Conservation (phyloP, 1,284 basidiomycete species). For the Leccinum glutinopallens region DNA sequence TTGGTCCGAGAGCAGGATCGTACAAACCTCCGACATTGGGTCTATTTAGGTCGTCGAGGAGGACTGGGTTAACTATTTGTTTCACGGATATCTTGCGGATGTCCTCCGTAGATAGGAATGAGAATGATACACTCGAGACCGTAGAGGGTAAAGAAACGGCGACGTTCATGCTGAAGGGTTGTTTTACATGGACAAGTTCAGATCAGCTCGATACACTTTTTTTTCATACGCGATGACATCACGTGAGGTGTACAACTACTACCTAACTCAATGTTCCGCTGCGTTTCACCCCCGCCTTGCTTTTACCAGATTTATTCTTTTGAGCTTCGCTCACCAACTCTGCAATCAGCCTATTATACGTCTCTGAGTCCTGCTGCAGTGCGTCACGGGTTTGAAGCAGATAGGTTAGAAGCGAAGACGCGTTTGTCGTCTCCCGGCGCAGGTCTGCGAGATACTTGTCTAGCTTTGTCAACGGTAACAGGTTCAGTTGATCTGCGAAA, state of each 20-base stretch:
- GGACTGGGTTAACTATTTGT: slow-evolving; percentile 91
- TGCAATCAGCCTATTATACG: slow-evolving; percentile 79
- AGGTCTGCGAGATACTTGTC: slow-evolving; percentile 69
- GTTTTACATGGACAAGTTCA: slow-evolving; percentile 8
- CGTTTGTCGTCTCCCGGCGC: slow-evolving; percentile 67
- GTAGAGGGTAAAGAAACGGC: slow-evolving; percentile 86
- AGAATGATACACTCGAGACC: slow-evolving; percentile 89
- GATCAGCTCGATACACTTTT: slow-evolving; percentile 23
- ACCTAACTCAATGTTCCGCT: slow-evolving; percentile 45
- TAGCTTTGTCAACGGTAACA: slow-evolving; percentile 68
- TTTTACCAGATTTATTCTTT: slow-evolving; percentile 69
- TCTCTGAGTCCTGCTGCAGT: slow-evolving; percentile 85
- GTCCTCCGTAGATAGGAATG: slow-evolving; percentile 92
- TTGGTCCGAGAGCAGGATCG: slow-evolving; percentile 94
- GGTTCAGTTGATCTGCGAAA: slow-evolving; percentile 62
- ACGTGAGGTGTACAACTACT: slow-evolving; percentile 21
- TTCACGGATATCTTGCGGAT: slow-evolving; percentile 94
- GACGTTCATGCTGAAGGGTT: slow-evolving; percentile 77
- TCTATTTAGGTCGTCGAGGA: slow-evolving; percentile 92
- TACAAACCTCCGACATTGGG: slow-evolving; percentile 94
- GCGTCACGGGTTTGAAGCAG: slow-evolving; percentile 82
- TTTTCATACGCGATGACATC: slow-evolving; percentile 14
- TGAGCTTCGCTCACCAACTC: slow-evolving; percentile 83
- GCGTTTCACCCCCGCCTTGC: slow-evolving; percentile 47
- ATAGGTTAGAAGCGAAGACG: slow-evolving; percentile 76